Conservation (phyloP, 371 early-diverging fungal species). For the Mortierella sp. region DNA sequence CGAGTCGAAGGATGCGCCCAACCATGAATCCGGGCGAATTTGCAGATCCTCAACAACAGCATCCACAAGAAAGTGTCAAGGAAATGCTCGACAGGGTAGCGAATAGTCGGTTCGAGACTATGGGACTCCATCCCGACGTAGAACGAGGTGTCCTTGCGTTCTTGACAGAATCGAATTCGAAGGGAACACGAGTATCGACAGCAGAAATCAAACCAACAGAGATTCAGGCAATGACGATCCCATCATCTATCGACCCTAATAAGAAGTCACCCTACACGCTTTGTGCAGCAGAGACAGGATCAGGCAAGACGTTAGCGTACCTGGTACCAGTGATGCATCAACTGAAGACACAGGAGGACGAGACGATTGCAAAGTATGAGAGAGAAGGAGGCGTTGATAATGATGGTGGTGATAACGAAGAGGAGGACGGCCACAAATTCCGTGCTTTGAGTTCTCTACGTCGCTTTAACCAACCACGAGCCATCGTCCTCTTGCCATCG, state of each 20-base stretch:
- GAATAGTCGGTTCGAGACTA: constrained; percentile 64
- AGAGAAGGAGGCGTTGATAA: constrained; percentile 22
- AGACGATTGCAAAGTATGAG: constrained; percentile 63
- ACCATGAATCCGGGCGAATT: constrained; percentile 7
- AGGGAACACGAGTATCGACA: not conserved
- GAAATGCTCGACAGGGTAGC: constrained; percentile 58
- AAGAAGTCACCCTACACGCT: constrained; percentile 68
- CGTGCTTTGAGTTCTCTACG: constrained; percentile 55
- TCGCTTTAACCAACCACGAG: constrained; percentile 77
- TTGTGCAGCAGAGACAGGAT: constrained; percentile 96
- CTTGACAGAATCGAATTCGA: constrained; percentile 46
- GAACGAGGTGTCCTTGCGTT: constrained; percentile 57
- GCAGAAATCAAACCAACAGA: constrained; percentile 77
- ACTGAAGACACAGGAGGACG: constrained; percentile 77
- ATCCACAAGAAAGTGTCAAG: constrained; percentile 48
- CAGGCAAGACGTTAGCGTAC: constrained; percentile 99
- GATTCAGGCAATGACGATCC: constrained; percentile 92
- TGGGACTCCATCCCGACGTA: constrained; percentile 66
- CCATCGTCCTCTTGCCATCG: constrained; percentile 96
- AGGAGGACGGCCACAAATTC: constrained; percentile 26
- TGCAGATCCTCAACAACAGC: constrained; percentile 19
- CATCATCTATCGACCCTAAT: constrained; percentile 68
- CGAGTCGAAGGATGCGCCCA: constrained; percentile 13
- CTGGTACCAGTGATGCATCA: constrained; percentile 85
- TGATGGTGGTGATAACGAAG: too few relatives aligned